Evolutionary conservation across 768 basidiomycete genomes (phyloP), one percentile per base, ranked within the genome.

Genomic region (Boletellus emodensis): DNA sequence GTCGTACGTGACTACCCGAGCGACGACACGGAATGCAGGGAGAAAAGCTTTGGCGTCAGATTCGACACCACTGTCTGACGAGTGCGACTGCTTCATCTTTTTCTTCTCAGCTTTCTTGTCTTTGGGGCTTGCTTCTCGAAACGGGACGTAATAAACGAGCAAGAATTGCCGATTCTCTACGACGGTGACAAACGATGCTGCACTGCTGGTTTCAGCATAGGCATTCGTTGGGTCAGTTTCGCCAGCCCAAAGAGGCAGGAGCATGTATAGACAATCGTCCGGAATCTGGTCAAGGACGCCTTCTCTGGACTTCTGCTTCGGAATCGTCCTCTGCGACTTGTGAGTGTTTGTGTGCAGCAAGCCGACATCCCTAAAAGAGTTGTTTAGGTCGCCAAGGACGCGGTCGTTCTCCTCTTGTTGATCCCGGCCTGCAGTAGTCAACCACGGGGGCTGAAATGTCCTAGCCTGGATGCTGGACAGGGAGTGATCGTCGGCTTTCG

Each of bases 221-320:
- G 50, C 52, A 51, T 41, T 62, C 54, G 40, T 72, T 69, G 77
- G 61, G 63, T 87, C 87, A 1, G 81, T 87, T 56, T 87, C 84
- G 15, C 83, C 79, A 9, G 85, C 82, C 88, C 89, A 92, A n/a
- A 92, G 73, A 14, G 90, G 90, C 15, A 92, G 73, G 22, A 90
- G 76, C 90, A 92, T 91, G 64, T 85, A 89, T 45, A 90, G 71
- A 20, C 81, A 80, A 13, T 90, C 87, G 6, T 77, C 67, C 0
- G 85, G 84, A 34, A 91, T 74, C 32, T 80, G 72, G 32, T 78
- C 74, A 49, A 89, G 80, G 53, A 86, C 72, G 51, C 79, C 75
- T 6, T 61, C 52, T 9, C 24, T 43, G 18, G 46, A 22, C 48
- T 40, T 64, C 17, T 52, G 60, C 53, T 53, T 64, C 41, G 49